Percentiles rank a stretch among this genome's conserved stretches.
These are phyloP conservation scores for Exophiala aquamarina DNA, from an alignment of 2,329 filamentous ascomycete species.

Conservation along the genomic window DNA sequence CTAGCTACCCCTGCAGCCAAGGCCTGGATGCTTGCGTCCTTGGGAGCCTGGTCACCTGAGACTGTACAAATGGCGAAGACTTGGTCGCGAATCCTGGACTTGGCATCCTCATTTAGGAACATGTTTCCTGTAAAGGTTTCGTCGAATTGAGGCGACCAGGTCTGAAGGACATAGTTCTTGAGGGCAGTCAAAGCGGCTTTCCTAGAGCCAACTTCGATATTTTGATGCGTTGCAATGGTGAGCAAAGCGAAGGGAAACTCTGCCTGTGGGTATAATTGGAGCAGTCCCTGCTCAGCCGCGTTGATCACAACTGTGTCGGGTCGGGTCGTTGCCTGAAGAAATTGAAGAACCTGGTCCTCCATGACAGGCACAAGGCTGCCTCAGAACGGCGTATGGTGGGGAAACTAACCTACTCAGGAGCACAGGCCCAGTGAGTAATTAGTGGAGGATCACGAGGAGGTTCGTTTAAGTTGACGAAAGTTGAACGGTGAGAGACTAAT, in stretches of 20 bases:
- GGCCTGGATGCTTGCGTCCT: slow-evolving; percentile 19
- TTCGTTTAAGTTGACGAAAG: too few relatives aligned
- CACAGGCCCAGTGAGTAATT: slow-evolving; percentile 3
- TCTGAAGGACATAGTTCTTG: slow-evolving; percentile 77
- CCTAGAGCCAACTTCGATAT: slow-evolving; percentile 71
- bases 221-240: slow-evolving; percentile 74
- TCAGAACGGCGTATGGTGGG: slow-evolving; percentile 5
- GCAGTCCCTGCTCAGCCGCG: slow-evolving; percentile 82
- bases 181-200: slow-evolving; percentile 80
- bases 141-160: slow-evolving; percentile 77
- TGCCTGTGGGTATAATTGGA: slow-evolving; percentile 64
- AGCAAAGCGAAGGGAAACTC: slow-evolving; percentile 78
- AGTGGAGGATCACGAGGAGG: background rate
- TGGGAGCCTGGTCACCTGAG: slow-evolving; percentile 49
- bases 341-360: slow-evolving; percentile 88
- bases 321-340: slow-evolving; percentile 79
- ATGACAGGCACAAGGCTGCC: slow-evolving; percentile 49
- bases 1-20: slow-evolving; percentile 79
- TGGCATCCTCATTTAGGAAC: slow-evolving; percentile 70
- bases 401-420: slow-evolving; percentile 5
- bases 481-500: background rate
- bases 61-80: slow-evolving; percentile 75
- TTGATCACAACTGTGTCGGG: slow-evolving; percentile 66
- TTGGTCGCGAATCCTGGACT: slow-evolving; percentile 69
- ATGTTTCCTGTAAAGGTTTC: slow-evolving; percentile 65